Evolutionary conservation across 2,329 filamentous ascomycete species (phyloP).

Genomic region (Mycosphaerella sp.): DNA sequence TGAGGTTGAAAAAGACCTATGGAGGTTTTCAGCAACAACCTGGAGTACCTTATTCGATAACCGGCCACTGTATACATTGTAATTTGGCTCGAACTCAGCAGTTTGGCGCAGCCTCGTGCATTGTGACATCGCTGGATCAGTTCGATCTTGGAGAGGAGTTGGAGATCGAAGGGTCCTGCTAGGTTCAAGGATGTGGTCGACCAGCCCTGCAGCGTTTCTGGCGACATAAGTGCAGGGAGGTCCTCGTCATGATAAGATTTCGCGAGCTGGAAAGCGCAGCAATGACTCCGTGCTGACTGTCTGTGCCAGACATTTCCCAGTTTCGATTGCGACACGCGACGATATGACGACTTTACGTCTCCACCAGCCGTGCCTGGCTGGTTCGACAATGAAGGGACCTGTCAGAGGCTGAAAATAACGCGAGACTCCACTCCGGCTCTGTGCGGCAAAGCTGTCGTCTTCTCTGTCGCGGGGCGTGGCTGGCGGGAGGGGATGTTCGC

Average conservation of each 20-base stretch:
- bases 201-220: conserved; percentile 11
- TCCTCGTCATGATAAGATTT: conserved; percentile 15
- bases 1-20: conserved; percentile 10
- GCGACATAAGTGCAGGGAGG: conserved; percentile 12
- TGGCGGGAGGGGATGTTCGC: conserved; percentile 15
- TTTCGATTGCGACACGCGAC: conserved; percentile 17
- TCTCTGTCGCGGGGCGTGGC: conserved; percentile 7
- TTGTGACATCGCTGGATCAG: conserved; percentile 14
- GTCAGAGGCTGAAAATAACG: conserved; percentile 1
- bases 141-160: conserved; percentile 17
- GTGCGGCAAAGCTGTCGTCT: conserved; percentile 2
- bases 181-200: conserved; percentile 14
- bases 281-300: conserved; percentile 8
- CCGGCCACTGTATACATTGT: conserved; percentile 12
- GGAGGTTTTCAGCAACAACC: conserved; percentile 12
- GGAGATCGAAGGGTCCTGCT: conserved; percentile 18
- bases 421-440: conserved; percentile 4
- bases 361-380: conserved; percentile 6
- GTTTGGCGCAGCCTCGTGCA: conserved; percentile 14
- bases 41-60: conserved; percentile 11
- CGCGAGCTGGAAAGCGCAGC: conserved; percentile 8
- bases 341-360: conserved; percentile 13
- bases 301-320: conserved; percentile 15
- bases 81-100: conserved; percentile 17
- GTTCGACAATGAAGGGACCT: conserved; percentile 3